These are phyloP conservation scores for Biscutella auriculata DNA, from an alignment of 441 rosid genomes.

Conservation along the genomic window DNA sequence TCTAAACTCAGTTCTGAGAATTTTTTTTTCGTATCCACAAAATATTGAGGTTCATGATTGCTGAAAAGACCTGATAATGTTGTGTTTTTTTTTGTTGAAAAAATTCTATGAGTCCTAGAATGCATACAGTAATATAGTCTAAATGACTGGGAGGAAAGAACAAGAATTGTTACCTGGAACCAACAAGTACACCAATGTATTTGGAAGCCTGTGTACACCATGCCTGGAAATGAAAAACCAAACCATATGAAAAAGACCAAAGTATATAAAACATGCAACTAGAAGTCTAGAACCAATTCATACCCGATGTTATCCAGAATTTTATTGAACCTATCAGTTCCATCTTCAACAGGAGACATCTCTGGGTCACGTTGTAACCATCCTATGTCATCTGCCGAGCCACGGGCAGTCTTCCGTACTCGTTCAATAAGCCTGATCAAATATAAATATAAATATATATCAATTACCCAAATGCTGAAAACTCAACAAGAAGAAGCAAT, in stretches of 20 bases:
- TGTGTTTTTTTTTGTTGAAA: background rate
- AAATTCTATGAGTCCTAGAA: background rate
- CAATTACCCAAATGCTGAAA: constrained; percentile 3
- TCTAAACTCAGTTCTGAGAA: constrained; percentile 86
- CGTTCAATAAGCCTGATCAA: constrained; percentile 65
- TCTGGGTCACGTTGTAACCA: constrained; percentile 65
- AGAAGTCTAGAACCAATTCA: constrained; percentile 9
- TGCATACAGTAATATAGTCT: background rate
- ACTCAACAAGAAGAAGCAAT: constrained; percentile 1
- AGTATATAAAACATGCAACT: constrained; percentile 13
- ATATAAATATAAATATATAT: background rate
- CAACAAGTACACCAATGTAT: constrained; percentile 70
- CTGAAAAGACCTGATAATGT: constrained; percentile 78
- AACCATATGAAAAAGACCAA: background rate
- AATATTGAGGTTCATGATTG: constrained; percentile 92
- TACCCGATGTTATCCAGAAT: constrained; percentile 81
- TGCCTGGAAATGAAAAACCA: constrained; percentile 44
- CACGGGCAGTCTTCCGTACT: constrained; percentile 78
- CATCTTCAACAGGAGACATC: constrained; percentile 86
- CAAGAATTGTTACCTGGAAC: constrained; percentile 61
- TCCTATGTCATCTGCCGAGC: constrained; percentile 91
- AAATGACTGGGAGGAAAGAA: background rate
- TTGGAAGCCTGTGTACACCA: constrained; percentile 81
- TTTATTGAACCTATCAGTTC: constrained; percentile 58
- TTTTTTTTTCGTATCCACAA: constrained; percentile 62